Evolutionary conservation across 176 grass and related monocot genomes (phyloP), one percentile per base, ranked within the genome.

Genomic region (Eleusine indica): DNA sequence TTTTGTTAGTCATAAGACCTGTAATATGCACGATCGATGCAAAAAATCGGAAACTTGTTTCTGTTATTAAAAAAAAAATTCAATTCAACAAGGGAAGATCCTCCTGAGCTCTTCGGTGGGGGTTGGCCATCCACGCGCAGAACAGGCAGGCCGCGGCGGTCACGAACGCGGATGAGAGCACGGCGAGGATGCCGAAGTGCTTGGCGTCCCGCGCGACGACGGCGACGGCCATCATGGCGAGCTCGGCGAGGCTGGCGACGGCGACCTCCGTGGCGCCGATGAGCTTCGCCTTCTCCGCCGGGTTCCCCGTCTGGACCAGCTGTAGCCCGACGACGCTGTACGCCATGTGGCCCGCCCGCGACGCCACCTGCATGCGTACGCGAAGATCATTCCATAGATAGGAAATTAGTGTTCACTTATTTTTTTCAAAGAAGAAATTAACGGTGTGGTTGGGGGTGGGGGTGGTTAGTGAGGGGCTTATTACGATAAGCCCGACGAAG

Each of bases 321-420:
- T 93, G 91, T 47, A 93, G 79, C 37, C 85, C 74, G 28, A 90
- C 39, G 39, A 86, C 52, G 86, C 79, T 90, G 88, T 91, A 91
- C 72, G 91, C 78, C 91, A 93, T 86, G 53, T 93, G 91, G 12
- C 91, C 91, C 69, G 79, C 56, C 85, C 91, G 85, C 47, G 85
- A 93, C 69, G 73, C 72, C 40, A 90, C 85, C 91, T 93, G 81
- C 25, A 25, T 25, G 25, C 25, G 25, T 25, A 25, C 25, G 25
- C 25, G 25, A 25, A 25, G 25, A 25, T 25, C 25, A 25, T 25
- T 25, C 25, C 25, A 25, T 25, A 25, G 25, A 25, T 25, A 25
- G 25, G 25, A 25, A 25, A 25, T 25, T 25, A 25, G 25, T 25
- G 25, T 25, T 25, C 25, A 25, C 25, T 25, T 25, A 25, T 25